A percentile compares a stretch with the other conserved stretches of the same genome.
Conservation (phyloP, 2,329 filamentous ascomycete species). For the Waltergamsia citrina region DNA sequence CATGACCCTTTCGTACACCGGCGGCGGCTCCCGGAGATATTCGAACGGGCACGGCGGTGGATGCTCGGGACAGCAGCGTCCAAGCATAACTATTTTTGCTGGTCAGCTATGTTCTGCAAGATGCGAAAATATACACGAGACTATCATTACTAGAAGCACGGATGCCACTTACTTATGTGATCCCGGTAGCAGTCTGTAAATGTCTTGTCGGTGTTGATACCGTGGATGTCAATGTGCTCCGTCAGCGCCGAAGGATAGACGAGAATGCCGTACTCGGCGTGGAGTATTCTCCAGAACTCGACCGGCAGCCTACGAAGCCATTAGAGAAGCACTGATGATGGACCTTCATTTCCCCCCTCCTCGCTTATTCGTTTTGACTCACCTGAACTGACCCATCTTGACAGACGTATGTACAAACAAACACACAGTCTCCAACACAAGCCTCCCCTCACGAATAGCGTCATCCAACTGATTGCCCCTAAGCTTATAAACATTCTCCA, state of each 20-base stretch:
- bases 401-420: slow-evolving; percentile 28
- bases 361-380: slow-evolving; percentile 3
- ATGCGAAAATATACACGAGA: too few relatives aligned
- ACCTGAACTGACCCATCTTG: slow-evolving; percentile 26
- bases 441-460: slow-evolving; percentile 19
- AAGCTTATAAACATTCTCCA: slow-evolving; percentile 20
- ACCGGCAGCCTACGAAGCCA: slow-evolving; percentile 23
- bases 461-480: slow-evolving; percentile 20
- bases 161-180: slow-evolving; percentile 20
- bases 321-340: not conserved
- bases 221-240: slow-evolving; percentile 21
- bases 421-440: slow-evolving; percentile 27
- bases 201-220: slow-evolving; percentile 20
- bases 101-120: too few relatives aligned
- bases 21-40: slow-evolving; percentile 25
- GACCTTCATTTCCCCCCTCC: not conserved
- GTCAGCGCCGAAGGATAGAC: slow-evolving; percentile 28
- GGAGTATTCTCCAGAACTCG: slow-evolving; percentile 26
- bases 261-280: slow-evolving; percentile 28
- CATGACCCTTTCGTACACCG: slow-evolving; percentile 17
- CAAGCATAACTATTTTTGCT: slow-evolving; percentile 22
- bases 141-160: not conserved
- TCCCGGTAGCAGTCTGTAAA: slow-evolving; percentile 26
- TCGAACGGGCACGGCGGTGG: slow-evolving; percentile 27
- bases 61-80: slow-evolving; percentile 12